These are phyloP conservation scores for Suhomyces anneliseae DNA, from an alignment of 1,139 yeast species.

Conservation along the genomic window DNA sequence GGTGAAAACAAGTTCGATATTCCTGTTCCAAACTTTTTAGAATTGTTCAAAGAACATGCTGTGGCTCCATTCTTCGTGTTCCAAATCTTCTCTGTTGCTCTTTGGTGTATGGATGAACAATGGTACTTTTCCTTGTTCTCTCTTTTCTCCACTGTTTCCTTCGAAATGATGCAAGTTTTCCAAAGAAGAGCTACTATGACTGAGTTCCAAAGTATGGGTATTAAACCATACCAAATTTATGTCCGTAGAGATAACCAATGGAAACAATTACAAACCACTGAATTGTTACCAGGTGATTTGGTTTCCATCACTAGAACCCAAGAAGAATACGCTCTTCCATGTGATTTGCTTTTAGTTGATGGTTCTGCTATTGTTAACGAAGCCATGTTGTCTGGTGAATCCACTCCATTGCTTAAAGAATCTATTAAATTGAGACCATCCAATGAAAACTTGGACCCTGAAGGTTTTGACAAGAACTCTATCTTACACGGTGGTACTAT, in stretches of 20 bases:
- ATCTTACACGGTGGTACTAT: constrained; percentile 95
- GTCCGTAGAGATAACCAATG: constrained; percentile 73
- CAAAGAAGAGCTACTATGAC: constrained; percentile 94
- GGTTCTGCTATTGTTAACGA: constrained; percentile 95
- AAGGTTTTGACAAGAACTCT: constrained; percentile 87
- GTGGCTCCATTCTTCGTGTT: constrained; percentile 97
- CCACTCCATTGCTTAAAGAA: constrained; percentile 94
- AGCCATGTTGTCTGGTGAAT: constrained; percentile 98
- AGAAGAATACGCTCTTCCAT: constrained; percentile 94
- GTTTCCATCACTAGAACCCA: constrained; percentile 85
- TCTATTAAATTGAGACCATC: constrained; percentile 82
- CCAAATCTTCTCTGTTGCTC: constrained; percentile 91
- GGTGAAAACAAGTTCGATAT: constrained; percentile 90
- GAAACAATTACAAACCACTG: constrained; percentile 68
- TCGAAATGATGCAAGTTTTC: constrained; percentile 92
- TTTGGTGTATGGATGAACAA: constrained; percentile 96
- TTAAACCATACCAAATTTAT: constrained; percentile 81
- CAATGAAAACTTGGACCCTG: constrained; percentile 65
- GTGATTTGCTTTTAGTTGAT: constrained; percentile 82
- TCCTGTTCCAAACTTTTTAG: constrained; percentile 89
- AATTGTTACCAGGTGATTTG: constrained; percentile 87
- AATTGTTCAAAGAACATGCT: constrained; percentile 94
- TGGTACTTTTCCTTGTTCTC: constrained; percentile 96
- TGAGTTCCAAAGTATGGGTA: constrained; percentile 97
- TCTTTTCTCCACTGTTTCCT: constrained; percentile 85